Evolutionary conservation across 164 flowering plant genomes (phyloP).

Genomic region (grape (Vitis vinifera)): ASM3070453v1 NC_081806.1:15676501-15677000

Average conservation of each 20-base stretch:
- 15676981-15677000: neutral
- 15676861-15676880: constrained; percentile 95
- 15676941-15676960: constrained; percentile 92
- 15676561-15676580: neutral
- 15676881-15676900: constrained; percentile 98
- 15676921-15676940: constrained; percentile 93
- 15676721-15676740: neutral
- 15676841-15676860: constrained; percentile 89
- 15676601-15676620: constrained; percentile 58
- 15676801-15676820: constrained; percentile 83
- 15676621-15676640: constrained; percentile 95
- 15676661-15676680: constrained; percentile 99
- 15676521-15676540: constrained; percentile 48
- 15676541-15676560: neutral
- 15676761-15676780: too few relatives aligned
- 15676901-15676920: constrained; percentile 93
- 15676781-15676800: too few relatives aligned
- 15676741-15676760: too few relatives aligned
- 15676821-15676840: constrained; percentile 85
- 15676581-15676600: neutral
- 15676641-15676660: constrained; percentile 94
- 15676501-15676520: constrained; percentile 99
- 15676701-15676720: constrained; percentile 8
- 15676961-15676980: constrained; percentile 74
- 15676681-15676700: constrained; percentile 79